Percentiles rank a stretch among this genome's conserved stretches.
phyloP scores from a whole-genome alignment of 345 rosid genomes.

The Eucalyptus regnans region DNA sequence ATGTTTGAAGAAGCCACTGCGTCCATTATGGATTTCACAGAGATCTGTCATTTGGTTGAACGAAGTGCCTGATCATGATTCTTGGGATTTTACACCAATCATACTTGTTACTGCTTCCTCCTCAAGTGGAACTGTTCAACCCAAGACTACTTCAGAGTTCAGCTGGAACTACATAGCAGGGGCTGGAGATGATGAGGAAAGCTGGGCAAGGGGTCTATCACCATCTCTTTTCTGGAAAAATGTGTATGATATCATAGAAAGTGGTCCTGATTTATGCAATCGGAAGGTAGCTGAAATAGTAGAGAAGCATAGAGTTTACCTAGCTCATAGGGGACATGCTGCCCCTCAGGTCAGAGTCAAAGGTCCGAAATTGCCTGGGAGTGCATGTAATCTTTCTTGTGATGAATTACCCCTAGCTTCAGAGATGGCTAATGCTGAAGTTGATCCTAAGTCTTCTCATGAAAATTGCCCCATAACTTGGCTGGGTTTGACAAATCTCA shows the following conservation, averaged over 20 bases:
- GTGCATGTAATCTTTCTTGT: not conserved
- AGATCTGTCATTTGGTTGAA: conserved; percentile 84
- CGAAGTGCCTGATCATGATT: conserved; percentile 78
- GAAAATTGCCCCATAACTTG: conserved; percentile 30
- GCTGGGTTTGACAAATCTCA: conserved; percentile 69
- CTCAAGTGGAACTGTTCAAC: conserved; percentile 24
- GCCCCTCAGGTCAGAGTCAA: conserved; percentile 58
- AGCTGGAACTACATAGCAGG: conserved; percentile 95
- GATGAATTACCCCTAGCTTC: conserved; percentile 1
- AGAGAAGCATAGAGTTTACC: conserved; percentile 71
- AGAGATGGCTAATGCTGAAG: conserved; percentile 2
- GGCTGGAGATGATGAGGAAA: conserved; percentile 98
- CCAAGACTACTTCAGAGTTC: conserved; percentile 47
- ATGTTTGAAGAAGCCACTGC: conserved; percentile 61
- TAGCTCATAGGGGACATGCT: conserved; percentile 58
- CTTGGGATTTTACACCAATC: conserved; percentile 88
- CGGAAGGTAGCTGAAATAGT: conserved; percentile 84
- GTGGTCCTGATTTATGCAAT: conserved; percentile 71
- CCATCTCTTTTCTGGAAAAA: conserved; percentile 75
- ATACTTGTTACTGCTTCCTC: conserved; percentile 79
- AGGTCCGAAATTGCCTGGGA: conserved; percentile 7
- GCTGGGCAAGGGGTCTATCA: conserved; percentile 90
- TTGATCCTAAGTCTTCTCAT: conserved; percentile 3
- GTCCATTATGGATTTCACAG: conserved; percentile 86
- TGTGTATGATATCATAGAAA: conserved; percentile 51